These are phyloP conservation scores for Nemania bipapillata DNA, from an alignment of 2,329 filamentous ascomycete genomes.

Conservation along the genomic window DNA sequence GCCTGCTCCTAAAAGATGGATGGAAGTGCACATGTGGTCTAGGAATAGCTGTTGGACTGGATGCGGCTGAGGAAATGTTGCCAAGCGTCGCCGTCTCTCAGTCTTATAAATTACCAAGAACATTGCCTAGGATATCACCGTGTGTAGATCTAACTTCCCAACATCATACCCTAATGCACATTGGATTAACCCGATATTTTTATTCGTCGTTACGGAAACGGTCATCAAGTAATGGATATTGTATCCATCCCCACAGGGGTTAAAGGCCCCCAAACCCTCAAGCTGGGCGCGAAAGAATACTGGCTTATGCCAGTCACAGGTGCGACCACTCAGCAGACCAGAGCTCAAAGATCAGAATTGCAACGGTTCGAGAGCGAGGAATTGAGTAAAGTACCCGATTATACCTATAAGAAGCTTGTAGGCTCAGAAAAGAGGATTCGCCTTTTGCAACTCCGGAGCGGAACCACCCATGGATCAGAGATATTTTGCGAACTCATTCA, in stretches of 20 bases:
- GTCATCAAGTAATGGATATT: neutral
- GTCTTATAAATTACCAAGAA: neutral
- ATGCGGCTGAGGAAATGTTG: neutral
- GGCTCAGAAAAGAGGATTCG: neutral
- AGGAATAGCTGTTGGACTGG: neutral
- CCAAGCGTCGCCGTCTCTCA: too few relatives aligned
- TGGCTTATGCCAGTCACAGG: neutral
- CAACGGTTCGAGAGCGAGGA: neutral
- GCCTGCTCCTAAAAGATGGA: neutral
- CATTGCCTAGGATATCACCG: neutral
- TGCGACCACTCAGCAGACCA: neutral
- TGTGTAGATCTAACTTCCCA: neutral
- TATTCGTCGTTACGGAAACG: neutral
- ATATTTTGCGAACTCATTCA: conserved; percentile 9
- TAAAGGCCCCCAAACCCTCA: neutral
- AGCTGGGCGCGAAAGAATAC: neutral
- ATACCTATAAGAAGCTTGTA: neutral
- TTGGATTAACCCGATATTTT: neutral
- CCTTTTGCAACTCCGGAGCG: conserved; percentile 4
- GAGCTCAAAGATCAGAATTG: neutral
- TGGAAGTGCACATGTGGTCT: neutral
- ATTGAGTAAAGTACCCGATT: neutral
- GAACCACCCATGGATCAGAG: conserved; percentile 1
- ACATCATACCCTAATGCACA: neutral
- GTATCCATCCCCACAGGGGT: neutral